Conservation (phyloP, 495 filamentous ascomycete species). For the Polyplosphaeria fusca region DNA sequence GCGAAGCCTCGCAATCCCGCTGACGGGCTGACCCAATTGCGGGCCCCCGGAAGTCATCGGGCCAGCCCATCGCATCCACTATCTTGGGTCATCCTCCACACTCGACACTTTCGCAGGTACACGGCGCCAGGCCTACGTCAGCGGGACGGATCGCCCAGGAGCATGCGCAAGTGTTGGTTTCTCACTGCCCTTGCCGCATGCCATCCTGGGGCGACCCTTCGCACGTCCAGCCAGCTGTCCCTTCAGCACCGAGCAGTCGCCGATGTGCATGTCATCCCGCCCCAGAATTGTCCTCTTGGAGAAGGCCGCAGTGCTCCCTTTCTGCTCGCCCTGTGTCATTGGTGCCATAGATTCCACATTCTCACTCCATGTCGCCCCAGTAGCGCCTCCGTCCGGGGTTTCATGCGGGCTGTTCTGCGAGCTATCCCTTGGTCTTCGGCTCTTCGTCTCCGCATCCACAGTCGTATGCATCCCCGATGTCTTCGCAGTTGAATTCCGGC, state of each 20-base stretch:
- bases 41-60: slow-evolving; percentile 23
- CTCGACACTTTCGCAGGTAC: background rate
- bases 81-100: slow-evolving; percentile 13
- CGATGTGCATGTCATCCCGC: too few species aligned
- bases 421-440: slow-evolving; percentile 36
- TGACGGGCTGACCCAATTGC: slow-evolving; percentile 16
- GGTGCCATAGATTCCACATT: too few species aligned
- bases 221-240: too few species aligned
- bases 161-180: background rate
- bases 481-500: slow-evolving; percentile 77
- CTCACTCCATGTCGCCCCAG: too few species aligned
- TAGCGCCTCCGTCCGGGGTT: slow-evolving; percentile 17
- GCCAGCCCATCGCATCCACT: slow-evolving; percentile 20
- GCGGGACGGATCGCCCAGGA: background rate
- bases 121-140: slow-evolving; percentile 8
- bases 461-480: slow-evolving; percentile 90
- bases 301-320: too few species aligned
- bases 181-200: too few species aligned
- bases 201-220: too few species aligned
- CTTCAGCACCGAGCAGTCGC: too few species aligned
- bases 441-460: slow-evolving; percentile 88
- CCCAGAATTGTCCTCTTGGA: too few species aligned
- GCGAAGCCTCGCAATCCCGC: slow-evolving; percentile 21
- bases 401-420: slow-evolving; percentile 7
- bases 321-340: too few species aligned